Base-by-base conservation (phyloP, 208 protist species). In the Trypanosoma scelopori region DNA sequence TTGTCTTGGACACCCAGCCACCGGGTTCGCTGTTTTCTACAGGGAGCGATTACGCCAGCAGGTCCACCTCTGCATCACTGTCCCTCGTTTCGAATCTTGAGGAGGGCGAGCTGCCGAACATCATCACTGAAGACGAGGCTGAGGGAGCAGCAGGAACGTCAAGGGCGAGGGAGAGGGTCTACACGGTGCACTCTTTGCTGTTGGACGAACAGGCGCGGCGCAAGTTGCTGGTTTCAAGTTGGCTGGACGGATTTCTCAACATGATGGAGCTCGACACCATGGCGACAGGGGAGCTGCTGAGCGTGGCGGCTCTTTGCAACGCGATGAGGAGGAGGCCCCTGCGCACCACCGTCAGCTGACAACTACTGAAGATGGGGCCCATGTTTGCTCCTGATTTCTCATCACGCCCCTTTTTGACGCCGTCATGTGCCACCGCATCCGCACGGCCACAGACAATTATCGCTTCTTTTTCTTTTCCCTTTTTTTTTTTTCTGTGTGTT, bases 251-350 rank as follows among this genome's bases (percentile, higher is more conserved):
- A 5, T 47, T 46, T 56, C 20, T 32, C 25, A 65, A 65, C 20
- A 18, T 65, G 37, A 22, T 56, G 32, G 60, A 65, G 18, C 48
- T 65, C 12, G 60, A 65, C 20, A 48, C 13, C 16, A 65, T 65
- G 20, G 28, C 47, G 1, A 35, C 60, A 0, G 48, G 45, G 15
- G 60, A 56, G 49, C 42, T 65, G 5, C 23, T 16, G 5, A 27
- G 46, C 47, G 35, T 15, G 4, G 55, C 47, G 1, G 13, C 6
- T 47, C 32, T 65, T 46, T 47, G 11, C 28, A 22, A 56, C 48
- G 28, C n/a, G 22, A 47, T 65, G 18, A 11, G 1, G 35, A 11
- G 1, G 35, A 47, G 12, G 57, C 48, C 2, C n/a, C 4, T 22
- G 12, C 6, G n/a, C 43, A 16, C 6, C 12, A 22, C n/a, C 43